Conservation (phyloP, 176 grass and related monocot species). For the Eragrostis curvula region DNA sequence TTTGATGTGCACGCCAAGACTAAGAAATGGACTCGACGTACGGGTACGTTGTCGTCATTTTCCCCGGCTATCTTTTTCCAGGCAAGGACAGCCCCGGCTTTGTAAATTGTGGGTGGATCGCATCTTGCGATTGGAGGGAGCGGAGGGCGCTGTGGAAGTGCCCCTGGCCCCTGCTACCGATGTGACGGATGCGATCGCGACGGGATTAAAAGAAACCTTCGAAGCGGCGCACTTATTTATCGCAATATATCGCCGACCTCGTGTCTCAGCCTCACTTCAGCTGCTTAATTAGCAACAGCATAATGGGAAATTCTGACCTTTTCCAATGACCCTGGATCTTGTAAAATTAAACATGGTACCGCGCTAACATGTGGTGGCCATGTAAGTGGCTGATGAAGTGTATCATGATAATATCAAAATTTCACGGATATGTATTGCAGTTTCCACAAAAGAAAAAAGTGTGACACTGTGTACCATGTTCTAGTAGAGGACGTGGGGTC, state of each 20-base stretch:
- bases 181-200: slow-evolving; percentile 24
- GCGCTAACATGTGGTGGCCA: too few relatives aligned
- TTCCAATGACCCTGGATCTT: too few relatives aligned
- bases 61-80: not conserved
- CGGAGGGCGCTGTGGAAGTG: not conserved
- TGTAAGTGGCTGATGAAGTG: too few relatives aligned
- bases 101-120: slow-evolving; percentile 27
- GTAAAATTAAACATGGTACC: too few relatives aligned
- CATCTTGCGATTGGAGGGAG: not conserved
- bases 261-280: not conserved
- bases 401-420: too few relatives aligned
- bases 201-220: not conserved
- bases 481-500: not conserved
- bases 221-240: not conserved
- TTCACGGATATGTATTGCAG: too few relatives aligned
- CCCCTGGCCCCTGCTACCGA: not conserved
- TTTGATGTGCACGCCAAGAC: not conserved
- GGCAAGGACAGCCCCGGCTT: slow-evolving; percentile 26
- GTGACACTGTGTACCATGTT: too few relatives aligned
- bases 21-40: not conserved
- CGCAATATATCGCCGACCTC: not conserved
- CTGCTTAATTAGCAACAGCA: not conserved
- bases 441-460: too few relatives aligned
- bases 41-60: slow-evolving; percentile 25
- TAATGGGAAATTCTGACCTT: too few relatives aligned